Conservation (phyloP, 192 early-diverging fungal species). For the Helicostylum pulchrum region DNA sequence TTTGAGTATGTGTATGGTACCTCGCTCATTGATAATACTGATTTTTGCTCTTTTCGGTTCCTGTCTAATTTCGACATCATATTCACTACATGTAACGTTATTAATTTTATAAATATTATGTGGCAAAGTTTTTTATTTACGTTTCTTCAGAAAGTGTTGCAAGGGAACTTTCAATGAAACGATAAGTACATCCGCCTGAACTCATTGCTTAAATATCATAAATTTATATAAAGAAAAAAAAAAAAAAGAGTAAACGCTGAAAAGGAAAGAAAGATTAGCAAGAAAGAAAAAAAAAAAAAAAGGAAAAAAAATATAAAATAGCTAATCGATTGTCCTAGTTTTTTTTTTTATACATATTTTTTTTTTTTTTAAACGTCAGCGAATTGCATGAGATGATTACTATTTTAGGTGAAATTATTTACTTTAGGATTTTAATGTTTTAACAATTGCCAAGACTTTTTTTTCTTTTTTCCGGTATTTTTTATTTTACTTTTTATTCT, state of each 20-base stretch:
- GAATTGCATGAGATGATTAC: background rate
- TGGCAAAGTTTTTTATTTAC: background rate
- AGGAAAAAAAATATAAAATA: background rate
- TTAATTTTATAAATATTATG: background rate
- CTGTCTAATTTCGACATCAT: conserved; percentile 27
- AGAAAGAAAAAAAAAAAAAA: conserved; percentile 7
- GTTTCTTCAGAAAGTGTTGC: background rate
- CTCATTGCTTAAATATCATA: background rate
- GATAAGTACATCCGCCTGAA: background rate
- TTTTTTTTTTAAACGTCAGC: too few relatives aligned
- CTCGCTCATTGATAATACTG: conserved; percentile 31
- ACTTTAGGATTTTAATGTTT: conserved; percentile 17
- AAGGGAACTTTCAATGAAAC: background rate
- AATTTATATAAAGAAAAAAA: background rate
- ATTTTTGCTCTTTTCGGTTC: conserved; percentile 32
- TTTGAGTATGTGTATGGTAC: conserved; percentile 14
- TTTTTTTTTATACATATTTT: too few relatives aligned
- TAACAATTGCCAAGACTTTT: conserved; percentile 17
- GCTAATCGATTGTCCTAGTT: too few relatives aligned
- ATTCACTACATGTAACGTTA: conserved; percentile 6
- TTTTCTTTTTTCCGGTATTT: background rate
- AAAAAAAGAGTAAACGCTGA: background rate
- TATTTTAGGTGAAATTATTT: conserved; percentile 20
- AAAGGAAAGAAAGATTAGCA: background rate
- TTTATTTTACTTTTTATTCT: too few relatives aligned